A percentile compares a stretch with the other conserved stretches of the same genome.
phyloP scores from a whole-genome alignment of 2,329 filamentous ascomycete species.

The Teratosphaeria pseudoeucalypti region DNA sequence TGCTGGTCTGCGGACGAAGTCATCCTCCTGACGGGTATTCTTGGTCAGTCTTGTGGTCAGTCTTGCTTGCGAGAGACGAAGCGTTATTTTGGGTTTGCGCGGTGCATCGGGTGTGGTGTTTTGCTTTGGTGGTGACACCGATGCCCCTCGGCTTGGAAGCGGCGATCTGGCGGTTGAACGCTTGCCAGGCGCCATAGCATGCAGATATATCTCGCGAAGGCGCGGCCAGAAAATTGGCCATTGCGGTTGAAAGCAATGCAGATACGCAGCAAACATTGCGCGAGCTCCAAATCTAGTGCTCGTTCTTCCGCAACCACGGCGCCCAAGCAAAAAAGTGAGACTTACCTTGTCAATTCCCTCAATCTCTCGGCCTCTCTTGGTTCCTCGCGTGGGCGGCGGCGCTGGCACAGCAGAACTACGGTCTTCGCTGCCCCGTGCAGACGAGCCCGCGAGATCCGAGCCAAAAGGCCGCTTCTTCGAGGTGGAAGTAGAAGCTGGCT shows the following conservation, averaged over 20 bases:
- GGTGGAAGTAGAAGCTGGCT: conserved; percentile 29
- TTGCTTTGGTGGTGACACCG: background rate
- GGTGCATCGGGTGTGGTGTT: background rate
- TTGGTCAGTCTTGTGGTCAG: background rate
- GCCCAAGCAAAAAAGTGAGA: conserved; percentile 4
- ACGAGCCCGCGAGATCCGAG: conserved; percentile 45
- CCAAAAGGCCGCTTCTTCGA: conserved; percentile 47
- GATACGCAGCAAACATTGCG: background rate
- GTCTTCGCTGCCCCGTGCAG: conserved; percentile 67
- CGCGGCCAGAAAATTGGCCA: background rate
- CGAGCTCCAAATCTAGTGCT: background rate
- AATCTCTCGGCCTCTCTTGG: conserved; percentile 66
- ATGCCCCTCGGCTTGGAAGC: background rate
- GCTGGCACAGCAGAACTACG: conserved; percentile 51
- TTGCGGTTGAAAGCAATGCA: background rate
- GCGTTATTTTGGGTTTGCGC: background rate
- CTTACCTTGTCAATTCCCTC: conserved; percentile 65
- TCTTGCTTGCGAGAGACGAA: background rate
- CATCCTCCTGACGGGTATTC: conserved; percentile 59
- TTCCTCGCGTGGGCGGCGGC: conserved; percentile 50
- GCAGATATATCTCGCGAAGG: background rate
- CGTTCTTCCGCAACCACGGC: background rate
- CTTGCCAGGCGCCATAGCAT: background rate
- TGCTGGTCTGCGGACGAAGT: conserved; percentile 71
- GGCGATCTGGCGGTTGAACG: background rate